Base-by-base conservation (phyloP, 2,329 filamentous ascomycete species). In the Pseudopithomyces chartarum region DNA sequence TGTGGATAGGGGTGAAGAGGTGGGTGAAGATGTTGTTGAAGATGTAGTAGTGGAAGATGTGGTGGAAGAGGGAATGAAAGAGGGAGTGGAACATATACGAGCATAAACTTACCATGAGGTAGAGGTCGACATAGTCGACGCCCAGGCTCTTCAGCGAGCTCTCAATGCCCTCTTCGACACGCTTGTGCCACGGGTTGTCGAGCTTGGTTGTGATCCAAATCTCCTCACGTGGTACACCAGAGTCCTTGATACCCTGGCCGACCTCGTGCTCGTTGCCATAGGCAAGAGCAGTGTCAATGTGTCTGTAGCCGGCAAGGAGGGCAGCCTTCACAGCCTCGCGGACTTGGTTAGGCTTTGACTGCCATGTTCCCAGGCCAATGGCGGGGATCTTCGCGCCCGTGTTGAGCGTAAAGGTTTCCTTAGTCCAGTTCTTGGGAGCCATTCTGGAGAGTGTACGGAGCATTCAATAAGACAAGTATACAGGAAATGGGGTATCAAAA, bases 141-240 rank as follows among this genome's bases (percentile, higher is more conserved):
- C 81, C 83, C 65, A 90, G 81, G 66, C 86, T 82, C 69, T 86
- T 82, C 51, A 90, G 78, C 40, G 87, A 87, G 39, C 84, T 81
- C 60, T 83, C 80, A 46, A 87, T 82, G 59, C 87, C 87, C 61
- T 82, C 77, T 57, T 84, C 78, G 15, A 90, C 88, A 32, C 73
- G 69, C 62, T 74, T 73, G 79, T 92, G 90, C 84, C 87, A 90
- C 49, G 88, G 84, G 82, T 93, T 92, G 81, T 91, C 86, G 52
- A 94, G 85, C 83, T 95, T 96, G 66, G 90, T 92, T 51, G 91
- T 94, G 59, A 93, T 81, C 80, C 84, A 92, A 67, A 92, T 86
- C 74, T 87, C 79, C 63, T 86, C 83, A 34, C 90, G 84, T 4
- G 88, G 84, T 1, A 91, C 77, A 49, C 84, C 84, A 23, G 84